Base-by-base conservation (phyloP, 768 basidiomycete species). In the Botryobasidium botryosum region DNA sequence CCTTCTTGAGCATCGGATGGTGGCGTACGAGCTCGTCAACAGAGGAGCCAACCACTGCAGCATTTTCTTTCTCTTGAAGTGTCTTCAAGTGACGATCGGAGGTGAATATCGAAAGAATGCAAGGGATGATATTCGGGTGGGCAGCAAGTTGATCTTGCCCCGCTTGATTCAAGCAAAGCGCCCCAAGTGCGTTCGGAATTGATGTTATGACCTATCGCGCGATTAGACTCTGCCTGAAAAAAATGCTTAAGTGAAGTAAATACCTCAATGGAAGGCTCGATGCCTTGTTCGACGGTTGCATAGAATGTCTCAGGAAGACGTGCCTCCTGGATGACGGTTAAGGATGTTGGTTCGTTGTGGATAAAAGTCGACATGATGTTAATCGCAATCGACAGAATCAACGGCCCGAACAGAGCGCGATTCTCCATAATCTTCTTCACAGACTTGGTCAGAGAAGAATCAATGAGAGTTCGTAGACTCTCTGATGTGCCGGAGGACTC, bases 11-110 rank as follows among this genome's bases (percentile, higher is more conserved):
- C 1, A 72, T 68, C 3, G 94, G 94, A 59, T 99, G 94, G 56
- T 99, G 94, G 4, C 94, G 76, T 48, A 92, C 79, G 47, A 99
- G 77, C 57, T 99, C 94, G 54, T 99, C 94, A 20, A 97, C 72
- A 20, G 83, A 75, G 3, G 79, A 79, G 4, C 94, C 94, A 45
- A 96, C 75, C 43, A 86, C 64, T 18, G 82, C 77, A 3, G 86
- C 80, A 53, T 90, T 88, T 58, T 97, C 94, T 57, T 90, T 87
- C 55, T 97, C 94, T 39, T 81, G 74, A 15, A 94, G 67, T 23
- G 85, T 69, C 52, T 85, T 82, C 49, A 86, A 66, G 58, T 88
- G 81, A 32, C 71, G 70, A 51, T 86, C 79, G 12, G 81, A 86
- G 5, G 81, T 82, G 62, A 92, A 90, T 50, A 88, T 77, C 6